Evolutionary conservation across 2,329 filamentous ascomycete species (phyloP), one percentile per base, ranked within the genome.

Genomic region (Neonectria punicea): DNA sequence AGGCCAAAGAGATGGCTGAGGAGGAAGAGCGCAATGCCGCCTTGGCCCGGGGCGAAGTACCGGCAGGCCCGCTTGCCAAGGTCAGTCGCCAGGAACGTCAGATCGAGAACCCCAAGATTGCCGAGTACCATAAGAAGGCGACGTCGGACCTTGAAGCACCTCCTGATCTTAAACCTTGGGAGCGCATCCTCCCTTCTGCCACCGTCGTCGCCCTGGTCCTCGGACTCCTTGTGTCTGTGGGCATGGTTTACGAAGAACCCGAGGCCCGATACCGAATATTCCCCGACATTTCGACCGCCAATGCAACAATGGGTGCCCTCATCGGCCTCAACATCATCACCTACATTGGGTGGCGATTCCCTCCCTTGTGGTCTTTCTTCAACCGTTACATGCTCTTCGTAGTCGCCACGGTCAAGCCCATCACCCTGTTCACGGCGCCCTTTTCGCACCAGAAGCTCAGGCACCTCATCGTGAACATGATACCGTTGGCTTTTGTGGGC

Each of bases 361-460:
- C 91, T 51, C 87, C 88, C 1, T 72, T 89, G 32, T 95, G 91
- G 90, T 78, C 80, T 13, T 56, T 88, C 16, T 79, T 93, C 70
- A 94, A 93, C 79, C 87, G 83, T 67, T 91, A 91, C 80, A 89
- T 93, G 79, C 81, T 92, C 44, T 77, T 90, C 39, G 81, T 89
- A 9, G 84, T 90, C 7, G 90, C 88, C 7, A 89, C 89, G 56
- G 91, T 92, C 9, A 85, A 85, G 67, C 85, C 91, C 4, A 63
- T 88, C 20, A 85, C 86, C 67, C 77, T 92, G 66, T 73, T 95
- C 30, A 87, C 88, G 36, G 87, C 88, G 69, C 81, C 87, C 54
- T 92, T 94, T 80, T 92, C 89, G 20, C 93, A 96, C 80, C 87
- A 91, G 58, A 80, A 78, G 3, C 69, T 89, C 18, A 73, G 78